Base-by-base conservation (phyloP, 2,329 filamentous ascomycete species). In the Beauveria varroae region DNA sequence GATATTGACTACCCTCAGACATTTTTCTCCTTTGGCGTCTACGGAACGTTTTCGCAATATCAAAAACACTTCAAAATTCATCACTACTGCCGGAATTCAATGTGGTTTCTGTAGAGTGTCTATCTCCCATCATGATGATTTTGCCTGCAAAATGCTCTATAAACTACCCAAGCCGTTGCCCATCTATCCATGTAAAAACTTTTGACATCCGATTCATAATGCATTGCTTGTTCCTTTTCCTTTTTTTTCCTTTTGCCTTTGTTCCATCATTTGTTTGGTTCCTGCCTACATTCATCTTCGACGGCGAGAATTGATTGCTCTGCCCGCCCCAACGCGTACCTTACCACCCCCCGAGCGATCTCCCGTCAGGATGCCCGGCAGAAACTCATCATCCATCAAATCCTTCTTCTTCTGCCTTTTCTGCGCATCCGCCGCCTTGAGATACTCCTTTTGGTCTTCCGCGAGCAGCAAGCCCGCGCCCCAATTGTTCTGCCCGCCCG, bases 401-500 rank as follows among this genome's bases (percentile, higher is more conserved):
- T 96, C 91, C 70, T 85, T 87, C 72, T 90, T 85, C 70, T 87
- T 87, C 58, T 78, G 79, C 68, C 88, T 84, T 68, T 82, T 84
- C 71, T 89, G 84, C 67, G 86, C 82, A 3, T 81, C 82, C 18
- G 83, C 73, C 58, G 86, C 86, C 65, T 82, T 79, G 47, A 83
- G 73, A 73, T 90, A 98, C 78, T 99, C 95, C 78, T 96, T 97
- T 79, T 99, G 95, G 72, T 99, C 95, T 76, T 97, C 93, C 0
- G 92, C 86, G 10, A 99, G 77, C 59, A 99, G 90, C 65, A 99
- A 77, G 41, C 88, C 86, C 46, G 83, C 82, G 10, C 93, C 93
- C 91, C 95, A 98, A 18, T 91, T 91, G 47, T 87, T 85, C 75
- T 96, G 89, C 1, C 93, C 93, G 47, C 91, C 92, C 1, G 85